Evolutionary conservation across 306 rosid species (phyloP).

Genomic region (Quercus variabilis): DNA sequence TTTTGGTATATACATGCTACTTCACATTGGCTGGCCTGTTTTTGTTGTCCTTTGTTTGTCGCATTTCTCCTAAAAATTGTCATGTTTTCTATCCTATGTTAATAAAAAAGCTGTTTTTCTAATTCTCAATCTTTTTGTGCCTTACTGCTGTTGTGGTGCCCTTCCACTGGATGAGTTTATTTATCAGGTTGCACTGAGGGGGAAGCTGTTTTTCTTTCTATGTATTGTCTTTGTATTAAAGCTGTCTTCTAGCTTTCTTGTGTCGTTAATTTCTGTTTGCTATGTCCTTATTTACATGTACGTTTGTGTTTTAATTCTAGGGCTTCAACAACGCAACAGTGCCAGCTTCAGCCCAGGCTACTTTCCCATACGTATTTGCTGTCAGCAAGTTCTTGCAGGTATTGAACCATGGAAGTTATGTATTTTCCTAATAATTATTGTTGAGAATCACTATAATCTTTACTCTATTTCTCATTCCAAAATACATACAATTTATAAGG

Average conservation of each 20-base stretch:
- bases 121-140: background rate
- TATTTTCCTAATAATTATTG: background rate
- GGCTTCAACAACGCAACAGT: conserved; percentile 68
- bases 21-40: background rate
- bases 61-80: background rate
- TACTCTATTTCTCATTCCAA: background rate
- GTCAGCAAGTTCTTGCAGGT: conserved; percentile 97
- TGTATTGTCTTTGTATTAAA: background rate
- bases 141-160: background rate
- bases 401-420: conserved; percentile 7
- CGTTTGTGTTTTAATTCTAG: conserved; percentile 37
- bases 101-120: background rate
- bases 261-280: background rate
- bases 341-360: conserved; percentile 75
- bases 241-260: background rate
- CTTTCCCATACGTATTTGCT: conserved; percentile 80
- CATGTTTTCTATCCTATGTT: background rate
- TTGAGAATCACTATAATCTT: conserved; percentile 6
- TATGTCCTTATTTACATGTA: conserved; percentile 11
- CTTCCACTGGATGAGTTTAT: background rate
- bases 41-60: background rate
- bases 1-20: background rate
- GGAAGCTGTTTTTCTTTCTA: background rate
- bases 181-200: background rate
- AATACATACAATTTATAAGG: background rate